A percentile compares a stretch with the other conserved stretches of the same genome.
These are phyloP conservation scores for Sphaerobolus stellatus DNA, from an alignment of 1,284 basidiomycete genomes.

Conservation along the genomic window DNA sequence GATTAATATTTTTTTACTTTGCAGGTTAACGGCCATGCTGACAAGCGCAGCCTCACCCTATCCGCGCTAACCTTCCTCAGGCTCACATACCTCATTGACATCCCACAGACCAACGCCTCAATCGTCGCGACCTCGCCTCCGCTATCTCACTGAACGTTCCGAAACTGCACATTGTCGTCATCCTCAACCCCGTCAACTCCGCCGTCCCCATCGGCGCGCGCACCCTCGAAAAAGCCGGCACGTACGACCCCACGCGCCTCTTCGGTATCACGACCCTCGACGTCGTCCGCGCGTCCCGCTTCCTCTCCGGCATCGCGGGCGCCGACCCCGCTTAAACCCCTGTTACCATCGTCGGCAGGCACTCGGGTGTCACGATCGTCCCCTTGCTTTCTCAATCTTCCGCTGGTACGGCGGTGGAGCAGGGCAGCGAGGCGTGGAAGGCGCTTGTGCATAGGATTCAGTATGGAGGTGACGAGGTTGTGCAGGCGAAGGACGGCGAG, in stretches of 20 bases:
- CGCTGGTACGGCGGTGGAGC: conserved; percentile 41
- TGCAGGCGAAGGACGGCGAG: conserved; percentile 87
- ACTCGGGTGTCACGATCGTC: conserved; percentile 66
- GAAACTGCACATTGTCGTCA: conserved; percentile 90
- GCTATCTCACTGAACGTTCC: conserved; percentile 86
- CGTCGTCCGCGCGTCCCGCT: conserved; percentile 92
- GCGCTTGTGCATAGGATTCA: conserved; percentile 83
- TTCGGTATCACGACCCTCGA: conserved; percentile 97
- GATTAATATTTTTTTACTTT: no score
- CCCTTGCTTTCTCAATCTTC: conserved; percentile 93
- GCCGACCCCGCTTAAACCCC: conserved; percentile 65
- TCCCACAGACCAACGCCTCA: conserved; percentile 81
- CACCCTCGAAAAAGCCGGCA: conserved; percentile 90
- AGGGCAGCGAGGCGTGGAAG: no score
- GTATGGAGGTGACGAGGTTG: conserved; percentile 91
- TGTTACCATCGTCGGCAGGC: conserved; percentile 78
- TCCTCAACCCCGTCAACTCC: conserved; percentile 95
- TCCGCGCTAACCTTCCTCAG: no score
- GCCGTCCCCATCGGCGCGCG: conserved; percentile 97
- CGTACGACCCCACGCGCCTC: conserved; percentile 80
- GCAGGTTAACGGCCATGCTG: no score
- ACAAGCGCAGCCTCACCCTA: no score
- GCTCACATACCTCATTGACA: no score
- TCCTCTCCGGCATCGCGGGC: conserved; percentile 76
- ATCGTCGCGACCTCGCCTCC: conserved; percentile 95